Base-by-base conservation (phyloP, 495 filamentous ascomycete genomes). In the Articulospora tetracladia region DNA sequence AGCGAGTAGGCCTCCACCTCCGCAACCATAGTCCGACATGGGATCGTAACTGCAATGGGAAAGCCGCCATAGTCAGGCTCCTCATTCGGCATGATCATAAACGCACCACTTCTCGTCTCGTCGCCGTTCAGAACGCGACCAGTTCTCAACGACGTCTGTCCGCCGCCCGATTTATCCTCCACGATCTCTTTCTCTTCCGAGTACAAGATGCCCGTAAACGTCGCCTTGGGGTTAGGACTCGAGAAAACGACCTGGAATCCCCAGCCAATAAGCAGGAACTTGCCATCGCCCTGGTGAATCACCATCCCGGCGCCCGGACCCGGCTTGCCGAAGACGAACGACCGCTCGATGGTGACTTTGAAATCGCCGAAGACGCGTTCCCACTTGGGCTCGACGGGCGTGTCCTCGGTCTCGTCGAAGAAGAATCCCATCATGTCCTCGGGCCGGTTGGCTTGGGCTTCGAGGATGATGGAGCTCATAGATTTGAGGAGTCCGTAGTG, bases 41-140 rank as follows among this genome's bases (percentile, higher is more conserved):
- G 77, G 27, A 79, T 74, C 1, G 77, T 80, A 17, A 80, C 72
- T 48, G 72, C 70, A 49, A 79, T 80, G n/a, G 74, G 74, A 50
- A 77, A 76, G 1, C 72, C 73, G 20, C 79, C 78, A 68, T 80
- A 79, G 58, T 80, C 75, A 7, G 78, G 76, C 57, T 77, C 66
- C 41, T 79, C 77, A 59, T 72, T 75, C 10, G 77, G 77, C 78
- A 82, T 81, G 59, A 79, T 79, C 19, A 59, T 68, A 39, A 70
- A 73, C 32, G 62, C 65, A 6, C 78, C 77, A 66, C 76, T 75
- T 17, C 73, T 57, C 7, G 76, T 79, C 72, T 83, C 77, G 60
- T 80, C 78, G 2, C 79, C 76, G 59, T 79, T 79, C 50, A 80
- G 59, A 39, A 69, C 56, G 11, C 76, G 66, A 55, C 72, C 51